Evolutionary conservation across 202 grass and related monocot genomes (phyloP).

Genomic region (Musa balbisiana): DNA sequence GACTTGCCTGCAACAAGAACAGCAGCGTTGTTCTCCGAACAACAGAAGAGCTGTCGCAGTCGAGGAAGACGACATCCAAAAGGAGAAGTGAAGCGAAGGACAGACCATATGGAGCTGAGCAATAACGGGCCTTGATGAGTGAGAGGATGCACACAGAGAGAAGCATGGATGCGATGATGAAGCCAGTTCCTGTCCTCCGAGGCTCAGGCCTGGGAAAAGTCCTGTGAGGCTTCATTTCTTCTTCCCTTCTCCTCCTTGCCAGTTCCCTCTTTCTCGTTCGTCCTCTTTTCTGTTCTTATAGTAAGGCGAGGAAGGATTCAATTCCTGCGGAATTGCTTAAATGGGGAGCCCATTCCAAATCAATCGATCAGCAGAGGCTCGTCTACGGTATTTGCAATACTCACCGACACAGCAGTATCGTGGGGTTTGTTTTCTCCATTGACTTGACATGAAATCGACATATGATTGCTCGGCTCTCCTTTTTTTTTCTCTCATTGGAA

Average conservation of each 20-base stretch:
- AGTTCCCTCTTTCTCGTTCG: background rate
- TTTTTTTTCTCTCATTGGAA: too few species aligned
- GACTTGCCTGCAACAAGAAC: background rate
- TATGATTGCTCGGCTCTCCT: background rate
- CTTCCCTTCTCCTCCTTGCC: background rate
- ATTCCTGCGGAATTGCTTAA: background rate
- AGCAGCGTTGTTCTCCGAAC: background rate
- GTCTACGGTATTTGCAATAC: background rate
- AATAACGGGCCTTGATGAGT: background rate
- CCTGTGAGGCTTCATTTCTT: background rate
- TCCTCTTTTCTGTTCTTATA: background rate
- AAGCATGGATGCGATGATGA: constrained; percentile 1
- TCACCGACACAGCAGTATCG: background rate
- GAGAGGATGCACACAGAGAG: background rate
- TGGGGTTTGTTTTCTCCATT: background rate
- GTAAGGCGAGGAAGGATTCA: background rate
- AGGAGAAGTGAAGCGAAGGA: background rate
- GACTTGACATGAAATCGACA: background rate
- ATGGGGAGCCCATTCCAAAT: background rate
- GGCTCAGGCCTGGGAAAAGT: background rate
- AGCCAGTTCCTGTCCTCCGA: background rate
- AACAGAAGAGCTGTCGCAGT: too few species aligned
- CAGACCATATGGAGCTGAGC: background rate
- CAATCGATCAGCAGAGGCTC: background rate
- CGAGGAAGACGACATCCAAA: background rate